Evolutionary conservation across 2,329 filamentous ascomycete species (phyloP).

Genomic region (Colletotrichum coccodes): DNA sequence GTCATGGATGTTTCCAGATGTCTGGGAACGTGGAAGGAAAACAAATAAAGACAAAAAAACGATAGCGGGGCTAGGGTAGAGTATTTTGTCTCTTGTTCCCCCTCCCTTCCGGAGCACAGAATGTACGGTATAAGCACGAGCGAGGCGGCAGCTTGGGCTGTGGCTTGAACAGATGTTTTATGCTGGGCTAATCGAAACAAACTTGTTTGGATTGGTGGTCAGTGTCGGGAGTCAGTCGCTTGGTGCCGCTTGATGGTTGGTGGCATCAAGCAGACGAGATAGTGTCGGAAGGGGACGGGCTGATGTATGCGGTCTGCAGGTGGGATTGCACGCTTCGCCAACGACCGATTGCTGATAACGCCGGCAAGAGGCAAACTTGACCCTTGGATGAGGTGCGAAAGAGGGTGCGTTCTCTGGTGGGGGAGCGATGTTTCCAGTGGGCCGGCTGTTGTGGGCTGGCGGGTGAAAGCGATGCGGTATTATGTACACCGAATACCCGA

Average conservation of each 20-base stretch:
- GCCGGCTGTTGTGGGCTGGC: not conserved
- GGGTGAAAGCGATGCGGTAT: slow-evolving; percentile 6
- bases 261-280: not conserved
- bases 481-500: not conserved
- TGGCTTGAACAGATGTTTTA: not conserved
- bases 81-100: slow-evolving; percentile 7
- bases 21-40: not conserved
- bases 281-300: not conserved
- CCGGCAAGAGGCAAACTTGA: not conserved
- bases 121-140: slow-evolving; percentile 2
- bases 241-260: not conserved
- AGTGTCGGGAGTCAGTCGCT: not conserved
- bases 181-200: not conserved
- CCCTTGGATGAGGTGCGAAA: not conserved
- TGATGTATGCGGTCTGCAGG: slow-evolving; percentile 11
- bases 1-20: slow-evolving; percentile 33
- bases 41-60: slow-evolving; percentile 4
- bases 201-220: not conserved
- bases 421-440: slow-evolving; percentile 7
- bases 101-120: slow-evolving; percentile 9
- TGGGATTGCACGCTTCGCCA: slow-evolving; percentile 22
- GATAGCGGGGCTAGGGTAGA: slow-evolving; percentile 17
- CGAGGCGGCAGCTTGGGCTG: slow-evolving; percentile 8
- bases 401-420: slow-evolving; percentile 6
- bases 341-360: slow-evolving; percentile 21